Evolutionary conservation across 1,284 basidiomycete genomes (phyloP), one percentile per base, ranked within the genome.

Genomic region (Mycena sp.): DNA sequence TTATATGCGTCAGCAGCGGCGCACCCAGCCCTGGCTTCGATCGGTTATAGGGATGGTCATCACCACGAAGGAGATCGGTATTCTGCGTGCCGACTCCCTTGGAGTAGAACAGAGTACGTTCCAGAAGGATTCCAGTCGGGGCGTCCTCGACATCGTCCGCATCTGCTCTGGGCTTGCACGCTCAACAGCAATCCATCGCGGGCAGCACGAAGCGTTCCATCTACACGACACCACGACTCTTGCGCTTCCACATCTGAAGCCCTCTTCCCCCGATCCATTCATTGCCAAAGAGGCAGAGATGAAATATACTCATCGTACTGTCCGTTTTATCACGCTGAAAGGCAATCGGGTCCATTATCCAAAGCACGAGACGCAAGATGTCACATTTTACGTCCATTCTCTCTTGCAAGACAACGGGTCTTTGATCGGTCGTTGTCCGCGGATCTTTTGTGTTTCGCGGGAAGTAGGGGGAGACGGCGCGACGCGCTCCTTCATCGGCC

Each of bases 1-100:
- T 0, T 55, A 55, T 23, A 61, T 61, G 59, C 19, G 51, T 1
- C 52, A 61, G 51, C 59, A 61, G 28, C 59, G 59, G 28, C 51
- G 52, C 45, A 54, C 52, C 17, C 59, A 61, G 37, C 59, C 59
- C 21, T 61, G 51, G 59, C 46, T 61, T 44, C 38, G 51, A 52
- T 61, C 52, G 44, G 32, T 61, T 19, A 2, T 54, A 3, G 59
- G 59, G 32, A 32, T 61, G 26, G 38, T 55, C 11, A 21, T 55
- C 11, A 61, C 59, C 28, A 50, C 45, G 38, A 37, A 61, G 46
- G 21, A 23, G 21, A 45, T 61, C 23, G 46, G 52, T 17, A 23
- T 61, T 21, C 52, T 61, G 21, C 59, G 59, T 43, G 38, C 52
- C 37, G 59, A 54, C 19, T 37, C 59, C 38, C 59, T 61, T 16